Evolutionary conservation across 805 yeast genomes (phyloP), one percentile per base, ranked within the genome.

Genomic region (Candida succiphila): DNA sequence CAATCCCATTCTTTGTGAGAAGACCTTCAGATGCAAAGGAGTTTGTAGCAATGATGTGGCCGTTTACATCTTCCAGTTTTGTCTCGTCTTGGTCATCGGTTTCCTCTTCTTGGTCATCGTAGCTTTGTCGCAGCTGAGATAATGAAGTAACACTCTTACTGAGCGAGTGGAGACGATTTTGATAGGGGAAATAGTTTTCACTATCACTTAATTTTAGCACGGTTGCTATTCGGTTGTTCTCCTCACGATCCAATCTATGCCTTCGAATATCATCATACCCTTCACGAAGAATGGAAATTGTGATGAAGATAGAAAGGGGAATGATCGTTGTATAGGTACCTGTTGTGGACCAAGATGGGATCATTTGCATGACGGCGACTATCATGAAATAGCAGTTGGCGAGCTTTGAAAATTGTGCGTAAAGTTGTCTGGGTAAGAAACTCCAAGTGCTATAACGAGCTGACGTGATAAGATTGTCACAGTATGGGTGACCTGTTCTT

Each of bases 271-370:
- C 98, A 55, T 92, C 98, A 55, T 68, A 88, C 0, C 94, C 98
- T 59, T 92, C 98, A 44, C 97, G 71, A 7, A 80, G 72, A 58
- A 89, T 87, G 0, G 97, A 85, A 19, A 92, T 83, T 7, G 85
- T 65, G 60, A 92, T 84, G 54, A 92, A 92, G 5, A 92, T 70
- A 55, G 78, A 61, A 37, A 92, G 64, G 2, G 98, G 97, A 27
- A 88, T 69, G 45, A 92, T 89, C 2, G 98, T 92, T 4, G 97
- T 92, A 51, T 76, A 86, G 10, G 87, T 81, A 38, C 97, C 98
- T 0, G 98, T 92, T 5, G 98, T 86, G 1, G 96, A 85, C 96
- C 96, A 92, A 2, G 87, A 75, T 1, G 98, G 97, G 31, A 92
- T 79, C 88, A 89, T 78, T 53, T 92, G 98, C 64, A 92, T 63